Percentiles rank a stretch among this genome's conserved stretches.
Conservation (phyloP, 805 yeast species). For the Candida cerambycidarum region DNA sequence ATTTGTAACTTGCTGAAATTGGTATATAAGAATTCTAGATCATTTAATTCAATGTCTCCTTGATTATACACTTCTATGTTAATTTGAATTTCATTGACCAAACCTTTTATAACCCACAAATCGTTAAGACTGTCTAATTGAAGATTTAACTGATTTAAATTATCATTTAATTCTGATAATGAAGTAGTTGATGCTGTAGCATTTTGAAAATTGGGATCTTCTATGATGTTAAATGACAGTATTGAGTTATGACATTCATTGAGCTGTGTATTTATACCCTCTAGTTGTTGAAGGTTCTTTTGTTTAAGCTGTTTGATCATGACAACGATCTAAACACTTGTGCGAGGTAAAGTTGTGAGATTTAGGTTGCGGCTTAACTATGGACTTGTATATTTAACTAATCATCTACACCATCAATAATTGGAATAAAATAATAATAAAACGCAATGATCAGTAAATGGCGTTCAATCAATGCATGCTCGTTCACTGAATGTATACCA, state of each 20-base stretch:
- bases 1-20: conserved; percentile 20
- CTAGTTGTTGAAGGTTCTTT: conserved; percentile 1
- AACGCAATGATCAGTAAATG: conserved; percentile 38
- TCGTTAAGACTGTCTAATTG: conserved; percentile 20
- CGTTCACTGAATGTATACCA: conserved; percentile 36
- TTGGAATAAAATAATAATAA: conserved; percentile 38
- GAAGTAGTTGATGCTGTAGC: conserved; percentile 7
- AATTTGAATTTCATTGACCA: conserved; percentile 23
- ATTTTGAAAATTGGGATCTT: conserved; percentile 18
- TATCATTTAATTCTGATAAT: conserved; percentile 16
- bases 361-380: conserved; percentile 6
- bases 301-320: conserved; percentile 13
- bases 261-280: conserved; percentile 9
- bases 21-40: conserved; percentile 18
- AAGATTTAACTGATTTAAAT: conserved; percentile 5
- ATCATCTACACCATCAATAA: conserved; percentile 16
- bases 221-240: conserved; percentile 17
- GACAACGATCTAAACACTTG: too few species aligned
- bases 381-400: not conserved
- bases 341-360: too few species aligned
- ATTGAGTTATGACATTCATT: conserved; percentile 12
- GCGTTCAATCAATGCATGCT: conserved; percentile 27
- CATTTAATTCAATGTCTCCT: conserved; percentile 18
- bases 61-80: conserved; percentile 11
- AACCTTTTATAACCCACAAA: conserved; percentile 27